These are phyloP conservation scores for Parathielavia hyrcaniae DNA, from an alignment of 495 filamentous ascomycete species.

Conservation along the genomic window DNA sequence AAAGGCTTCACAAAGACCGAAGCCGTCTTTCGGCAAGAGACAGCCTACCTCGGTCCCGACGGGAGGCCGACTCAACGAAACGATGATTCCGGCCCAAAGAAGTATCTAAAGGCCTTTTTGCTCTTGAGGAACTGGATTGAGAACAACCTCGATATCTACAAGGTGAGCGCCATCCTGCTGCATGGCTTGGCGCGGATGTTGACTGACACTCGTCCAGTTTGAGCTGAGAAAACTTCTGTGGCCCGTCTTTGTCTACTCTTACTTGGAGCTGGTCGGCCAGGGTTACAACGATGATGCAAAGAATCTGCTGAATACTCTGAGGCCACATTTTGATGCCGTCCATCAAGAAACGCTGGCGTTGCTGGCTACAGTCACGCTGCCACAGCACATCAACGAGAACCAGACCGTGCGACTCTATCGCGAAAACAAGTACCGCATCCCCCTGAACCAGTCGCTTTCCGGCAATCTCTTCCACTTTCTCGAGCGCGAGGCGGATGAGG, in stretches of 20 bases:
- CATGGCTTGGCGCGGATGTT: background rate
- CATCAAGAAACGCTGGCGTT: constrained; percentile 70
- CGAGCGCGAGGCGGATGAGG: constrained; percentile 71
- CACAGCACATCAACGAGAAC: constrained; percentile 70
- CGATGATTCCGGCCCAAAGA: constrained; percentile 66
- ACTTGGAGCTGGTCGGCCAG: constrained; percentile 71
- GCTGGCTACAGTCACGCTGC: constrained; percentile 61
- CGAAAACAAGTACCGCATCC: constrained; percentile 78
- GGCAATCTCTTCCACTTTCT: constrained; percentile 79
- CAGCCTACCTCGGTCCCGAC: constrained; percentile 64
- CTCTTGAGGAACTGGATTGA: constrained; percentile 77
- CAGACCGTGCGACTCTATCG: constrained; percentile 67
- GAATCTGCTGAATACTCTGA: constrained; percentile 61
- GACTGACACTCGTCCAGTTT: constrained; percentile 51
- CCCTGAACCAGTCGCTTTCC: constrained; percentile 71
- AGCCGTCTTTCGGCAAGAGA: constrained; percentile 86
- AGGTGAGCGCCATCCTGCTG: constrained; percentile 45
- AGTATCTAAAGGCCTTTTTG: constrained; percentile 67
- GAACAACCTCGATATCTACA: constrained; percentile 86
- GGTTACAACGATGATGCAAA: constrained; percentile 63
- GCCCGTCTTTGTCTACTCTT: constrained; percentile 92
- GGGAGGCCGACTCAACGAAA: constrained; percentile 59
- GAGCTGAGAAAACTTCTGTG: constrained; percentile 80
- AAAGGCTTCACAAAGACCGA: constrained; percentile 93
- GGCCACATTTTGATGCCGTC: constrained; percentile 61